Base-by-base conservation (phyloP, 257 asterid species). In the Capsicum rhomboideum region DNA sequence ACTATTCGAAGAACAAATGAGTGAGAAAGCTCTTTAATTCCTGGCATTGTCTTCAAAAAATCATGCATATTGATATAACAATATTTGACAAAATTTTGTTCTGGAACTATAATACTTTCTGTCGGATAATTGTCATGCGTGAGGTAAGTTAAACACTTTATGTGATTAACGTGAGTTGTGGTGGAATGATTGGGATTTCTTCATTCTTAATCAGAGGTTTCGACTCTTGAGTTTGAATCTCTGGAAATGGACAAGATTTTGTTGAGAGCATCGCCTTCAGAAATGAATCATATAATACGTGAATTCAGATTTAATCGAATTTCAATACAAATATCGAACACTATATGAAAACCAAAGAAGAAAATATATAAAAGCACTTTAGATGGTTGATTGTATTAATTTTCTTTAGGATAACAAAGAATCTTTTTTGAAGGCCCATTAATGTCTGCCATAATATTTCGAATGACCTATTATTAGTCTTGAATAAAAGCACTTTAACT, bases 381-480 rank as follows among this genome's bases (percentile, higher is more conserved):
- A 63, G 8, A 18, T 69, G 78, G 14, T 72, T 46, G n/a, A 10
- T 50, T 75, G 37, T 49, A 75, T 29, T 23, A 75, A 75, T 75
- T 16, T 75, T 46, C 2, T 8, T 75, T 75, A 75, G 81, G 81
- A 75, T 75, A 49, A 50, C 44, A 16, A 26, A 8, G 1, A 26
- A 75, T 75, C 61, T 1, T 23, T 75, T 74, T 16, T 26, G 81
- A 75, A 49, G 63, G 10, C 17, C 46, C 81, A 75, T 50, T 75
- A 75, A 49, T 75, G 81, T 75, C 81, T 74, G 80, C 80, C 80
- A 74, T 21, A 66, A 46, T 74, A 74, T 21, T 40, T 74, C 6
- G 10, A 75, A 23, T 28, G 23, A 50, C 63, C 44, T 49, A 46
- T 74, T 23, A 13, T 44, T 74, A 74, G 55, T 46, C 61, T 75